A percentile compares a stretch with the other conserved stretches of the same genome.
Evolutionary conservation across 257 asterid genomes (phyloP).

Genomic region (Salvia miltiorrhiza): DNA sequence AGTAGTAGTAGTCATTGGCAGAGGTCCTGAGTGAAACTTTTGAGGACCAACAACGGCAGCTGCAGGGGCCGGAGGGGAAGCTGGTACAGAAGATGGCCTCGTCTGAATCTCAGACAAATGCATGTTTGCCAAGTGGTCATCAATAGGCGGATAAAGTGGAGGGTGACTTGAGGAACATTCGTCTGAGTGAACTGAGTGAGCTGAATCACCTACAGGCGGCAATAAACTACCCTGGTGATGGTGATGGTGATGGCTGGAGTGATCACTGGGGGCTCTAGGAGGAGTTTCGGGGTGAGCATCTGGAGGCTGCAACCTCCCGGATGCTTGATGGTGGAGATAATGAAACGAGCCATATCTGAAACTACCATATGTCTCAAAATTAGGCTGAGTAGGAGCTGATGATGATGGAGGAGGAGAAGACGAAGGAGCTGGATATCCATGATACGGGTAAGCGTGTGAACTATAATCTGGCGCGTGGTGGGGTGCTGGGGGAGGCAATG

Average conservation of each 20-base stretch:
- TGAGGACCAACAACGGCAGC: conserved; percentile 30
- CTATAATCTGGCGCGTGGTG: conserved; percentile 37
- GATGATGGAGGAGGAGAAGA: conserved; percentile 21
- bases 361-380: conserved; percentile 40
- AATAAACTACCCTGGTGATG: conserved; percentile 38
- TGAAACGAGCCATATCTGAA: conserved; percentile 40
- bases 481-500: conserved; percentile 35
- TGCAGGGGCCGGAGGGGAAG: conserved; percentile 54
- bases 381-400: conserved; percentile 31
- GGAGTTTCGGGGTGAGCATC: conserved; percentile 40
- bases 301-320: conserved; percentile 41
- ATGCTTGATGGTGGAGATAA: conserved; percentile 43
- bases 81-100: conserved; percentile 43
- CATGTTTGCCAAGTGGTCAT: conserved; percentile 52
- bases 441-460: conserved; percentile 45
- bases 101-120: conserved; percentile 41
- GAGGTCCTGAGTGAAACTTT: conserved; percentile 57
- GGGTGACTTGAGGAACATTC: conserved; percentile 38
- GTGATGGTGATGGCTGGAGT: conserved; percentile 27
- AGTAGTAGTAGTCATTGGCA: conserved; percentile 34
- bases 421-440: conserved; percentile 37
- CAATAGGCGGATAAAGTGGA: conserved; percentile 64
- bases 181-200: conserved; percentile 31
- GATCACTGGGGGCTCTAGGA: conserved; percentile 27
- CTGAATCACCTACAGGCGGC: conserved; percentile 32